Conservation (phyloP, 768 basidiomycete genomes). For the Suillus brevipes region DNA sequence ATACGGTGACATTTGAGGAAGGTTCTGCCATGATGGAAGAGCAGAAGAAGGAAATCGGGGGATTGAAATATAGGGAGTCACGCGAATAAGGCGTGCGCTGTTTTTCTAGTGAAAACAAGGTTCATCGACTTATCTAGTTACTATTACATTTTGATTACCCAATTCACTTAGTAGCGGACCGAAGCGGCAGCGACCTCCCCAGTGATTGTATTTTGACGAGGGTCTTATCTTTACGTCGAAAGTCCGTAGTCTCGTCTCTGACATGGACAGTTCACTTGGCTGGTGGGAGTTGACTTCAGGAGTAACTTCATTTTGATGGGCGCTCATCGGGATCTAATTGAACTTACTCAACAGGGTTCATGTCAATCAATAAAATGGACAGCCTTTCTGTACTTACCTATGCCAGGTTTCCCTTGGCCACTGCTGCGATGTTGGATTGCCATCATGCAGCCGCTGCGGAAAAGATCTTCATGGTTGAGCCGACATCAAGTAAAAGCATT, state of each 20-base stretch:
- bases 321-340: neutral
- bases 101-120: slow-evolving; percentile 2
- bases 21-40: slow-evolving; percentile 23
- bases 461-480: neutral
- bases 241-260: too few relatives aligned
- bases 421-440: neutral
- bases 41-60: slow-evolving; percentile 9
- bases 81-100: slow-evolving; percentile 10
- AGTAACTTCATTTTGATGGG: neutral
- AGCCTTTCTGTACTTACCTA: too few relatives aligned
- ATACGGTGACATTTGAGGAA: slow-evolving; percentile 52
- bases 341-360: neutral
- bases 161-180: slow-evolving; percentile 3
- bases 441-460: neutral
- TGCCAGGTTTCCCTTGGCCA: too few relatives aligned
- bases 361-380: too few relatives aligned
- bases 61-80: slow-evolving; percentile 16
- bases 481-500: neutral
- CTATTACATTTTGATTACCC: neutral
- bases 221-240: neutral
- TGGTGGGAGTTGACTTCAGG: too few relatives aligned
- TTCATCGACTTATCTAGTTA: neutral
- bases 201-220: neutral
- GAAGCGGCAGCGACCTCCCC: neutral
- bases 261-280: too few relatives aligned